A percentile compares a stretch with the other conserved stretches of the same genome.
Conservation (phyloP, 352 stramenopile species). For the Globisporangium sylvaticum region DNA sequence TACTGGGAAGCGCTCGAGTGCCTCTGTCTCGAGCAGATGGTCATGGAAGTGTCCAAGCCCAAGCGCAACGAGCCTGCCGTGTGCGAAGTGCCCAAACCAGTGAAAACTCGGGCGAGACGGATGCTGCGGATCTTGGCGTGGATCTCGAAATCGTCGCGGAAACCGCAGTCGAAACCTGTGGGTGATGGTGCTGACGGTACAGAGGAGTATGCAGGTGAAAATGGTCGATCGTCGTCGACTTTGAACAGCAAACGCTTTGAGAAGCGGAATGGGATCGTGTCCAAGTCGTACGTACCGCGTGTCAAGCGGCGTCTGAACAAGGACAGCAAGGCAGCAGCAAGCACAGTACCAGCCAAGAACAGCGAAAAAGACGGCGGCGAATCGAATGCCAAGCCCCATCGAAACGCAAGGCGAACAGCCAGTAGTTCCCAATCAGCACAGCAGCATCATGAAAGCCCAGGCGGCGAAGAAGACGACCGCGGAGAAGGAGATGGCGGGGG, state of each 20-base stretch:
- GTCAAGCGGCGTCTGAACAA: constrained; percentile 24
- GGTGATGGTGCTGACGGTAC: background rate
- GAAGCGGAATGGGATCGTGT: constrained; percentile 64
- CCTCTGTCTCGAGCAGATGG: constrained; percentile 74
- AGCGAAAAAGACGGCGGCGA: constrained; percentile 13
- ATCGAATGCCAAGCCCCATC: constrained; percentile 10
- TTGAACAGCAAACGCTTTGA: constrained; percentile 2
- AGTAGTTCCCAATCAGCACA: background rate
- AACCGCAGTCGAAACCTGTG: constrained; percentile 20
- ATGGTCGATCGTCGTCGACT: constrained; percentile 6
- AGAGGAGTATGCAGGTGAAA: background rate
- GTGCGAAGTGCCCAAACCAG: constrained; percentile 55
- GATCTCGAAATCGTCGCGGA: constrained; percentile 62
- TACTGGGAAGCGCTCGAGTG: constrained; percentile 84
- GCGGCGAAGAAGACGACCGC: background rate
- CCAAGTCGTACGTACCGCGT: constrained; percentile 34
- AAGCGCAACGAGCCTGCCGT: constrained; percentile 49
- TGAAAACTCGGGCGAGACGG: constrained; percentile 51
- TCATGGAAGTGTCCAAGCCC: constrained; percentile 66
- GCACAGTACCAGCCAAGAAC: background rate
- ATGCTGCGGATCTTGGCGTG: constrained; percentile 71
- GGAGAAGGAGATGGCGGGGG: background rate
- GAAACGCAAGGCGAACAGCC: background rate
- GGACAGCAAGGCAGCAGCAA: constrained; percentile 9
- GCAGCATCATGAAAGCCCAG: background rate